Percentiles rank a stretch among this genome's conserved stretches.
Conservation (phyloP, 169 alveolate species). For the Blepharisma undulans region DNA sequence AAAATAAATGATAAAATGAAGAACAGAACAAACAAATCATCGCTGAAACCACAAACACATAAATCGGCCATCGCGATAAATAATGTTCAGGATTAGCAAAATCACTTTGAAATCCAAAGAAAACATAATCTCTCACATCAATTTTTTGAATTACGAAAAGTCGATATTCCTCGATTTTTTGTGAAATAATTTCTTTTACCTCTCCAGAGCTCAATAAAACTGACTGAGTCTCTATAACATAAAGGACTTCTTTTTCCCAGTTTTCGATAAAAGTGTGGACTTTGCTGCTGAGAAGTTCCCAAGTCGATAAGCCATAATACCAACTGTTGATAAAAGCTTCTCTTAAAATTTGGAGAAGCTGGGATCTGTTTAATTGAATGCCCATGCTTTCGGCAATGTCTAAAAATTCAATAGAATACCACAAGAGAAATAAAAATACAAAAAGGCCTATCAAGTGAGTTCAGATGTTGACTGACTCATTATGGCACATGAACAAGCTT, state of each 20-base stretch:
- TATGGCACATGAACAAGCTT: slow-evolving; percentile 55
- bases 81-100: background rate
- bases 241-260: background rate
- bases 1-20: slow-evolving; percentile 58
- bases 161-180: background rate
- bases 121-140: background rate
- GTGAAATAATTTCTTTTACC: background rate
- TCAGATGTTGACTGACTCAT: slow-evolving; percentile 58
- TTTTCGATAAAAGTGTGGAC: background rate
- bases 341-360: background rate
- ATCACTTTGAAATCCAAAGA: background rate
- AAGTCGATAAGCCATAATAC: background rate
- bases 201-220: background rate
- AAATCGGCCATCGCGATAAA: slow-evolving; percentile 50
- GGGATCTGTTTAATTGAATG: background rate
- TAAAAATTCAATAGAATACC: background rate
- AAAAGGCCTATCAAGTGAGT: slow-evolving; percentile 51
- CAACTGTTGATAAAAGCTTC: background rate
- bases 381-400: background rate
- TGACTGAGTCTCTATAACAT: background rate
- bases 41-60: slow-evolving; percentile 58
- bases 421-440: background rate
- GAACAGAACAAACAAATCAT: slow-evolving; percentile 61
- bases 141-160: background rate
- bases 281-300: background rate